Evolutionary conservation across 768 basidiomycete genomes (phyloP), one percentile per base, ranked within the genome.

Genomic region (Cystofilobasidium ferigula): DNA sequence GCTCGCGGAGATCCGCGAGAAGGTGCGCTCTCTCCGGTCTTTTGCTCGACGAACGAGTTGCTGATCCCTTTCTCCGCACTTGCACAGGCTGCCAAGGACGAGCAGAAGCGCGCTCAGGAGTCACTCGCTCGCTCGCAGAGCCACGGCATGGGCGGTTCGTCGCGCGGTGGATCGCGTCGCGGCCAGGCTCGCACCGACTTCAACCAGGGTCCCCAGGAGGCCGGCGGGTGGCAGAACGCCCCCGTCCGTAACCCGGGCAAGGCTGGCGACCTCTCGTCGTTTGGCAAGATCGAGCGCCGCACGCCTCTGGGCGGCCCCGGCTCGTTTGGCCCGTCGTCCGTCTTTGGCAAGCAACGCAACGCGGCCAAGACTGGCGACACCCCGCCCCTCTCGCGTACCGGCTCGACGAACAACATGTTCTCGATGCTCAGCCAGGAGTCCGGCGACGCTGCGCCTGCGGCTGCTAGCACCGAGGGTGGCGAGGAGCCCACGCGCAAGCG

Each of bases 101-200:
- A 63, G 32, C 65, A 66, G 24, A 59, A 40, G 16, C 62, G 66
- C 18, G 38, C 69, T 9, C 64, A 43, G 38, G 87, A 86, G 53
- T 56, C 65, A 38, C 56, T 67, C 60, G 75, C 79, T 79, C 30
- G 80, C 79, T 48, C 73, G 85, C 56, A 56, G n/a, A 58, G 61
- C 28, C 64, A 67, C 28, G 43, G 64, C 58, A 57, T 58, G 56
- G 63, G 63, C 14, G 79, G 84, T 59, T 85, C 82, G 84, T 92
- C 90, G 30, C 86, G 93, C 43, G 86, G 87, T 43, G 89, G 90
- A 43, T 97, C 93, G 63, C 83, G 89, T 61, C 86, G 91, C 48
- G 94, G 92, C 43, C 84, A 83, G 10, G 82, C 86, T 18, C 74
- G 78, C 36, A 75, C 74, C 67, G 78, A 78, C 32, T 81, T 79